Conservation (phyloP, 2,329 filamentous ascomycete genomes). For the Neopestalotiopsis rosae region DNA sequence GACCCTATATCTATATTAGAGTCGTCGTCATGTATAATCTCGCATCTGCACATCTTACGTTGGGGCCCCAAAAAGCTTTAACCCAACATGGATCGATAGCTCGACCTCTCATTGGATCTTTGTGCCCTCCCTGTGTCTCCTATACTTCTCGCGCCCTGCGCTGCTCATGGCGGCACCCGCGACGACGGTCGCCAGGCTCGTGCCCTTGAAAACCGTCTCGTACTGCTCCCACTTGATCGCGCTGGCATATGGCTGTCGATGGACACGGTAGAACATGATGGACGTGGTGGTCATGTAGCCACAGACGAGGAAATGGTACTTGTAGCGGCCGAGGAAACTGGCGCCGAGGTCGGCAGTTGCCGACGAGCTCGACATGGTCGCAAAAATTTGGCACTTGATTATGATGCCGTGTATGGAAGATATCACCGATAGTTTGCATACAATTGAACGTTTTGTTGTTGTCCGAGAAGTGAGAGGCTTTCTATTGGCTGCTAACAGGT, state of each 20-base stretch:
- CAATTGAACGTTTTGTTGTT: neutral
- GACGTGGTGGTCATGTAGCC: slow-evolving; percentile 64
- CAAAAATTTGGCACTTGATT: neutral
- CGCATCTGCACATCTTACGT: neutral
- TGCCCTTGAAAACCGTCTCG: slow-evolving; percentile 26
- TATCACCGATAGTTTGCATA: neutral
- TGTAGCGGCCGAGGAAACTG: slow-evolving; percentile 24
- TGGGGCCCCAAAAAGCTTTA: no score
- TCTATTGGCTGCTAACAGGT: neutral
- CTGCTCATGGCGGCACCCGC: slow-evolving; percentile 22
- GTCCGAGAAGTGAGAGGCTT: neutral
- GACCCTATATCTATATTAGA: neutral
- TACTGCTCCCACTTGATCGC: slow-evolving; percentile 22
- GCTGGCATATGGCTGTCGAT: slow-evolving; percentile 21
- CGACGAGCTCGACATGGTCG: neutral
- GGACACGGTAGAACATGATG: slow-evolving; percentile 22
- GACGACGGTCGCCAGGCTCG: slow-evolving; percentile 20
- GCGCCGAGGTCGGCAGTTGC: neutral
- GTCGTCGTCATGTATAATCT: neutral
- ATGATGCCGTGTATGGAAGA: no score
- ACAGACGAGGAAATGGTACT: slow-evolving; percentile 75
- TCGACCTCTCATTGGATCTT: neutral
- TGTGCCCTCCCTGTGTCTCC: slow-evolving; percentile 19
- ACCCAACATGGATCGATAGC: neutral
- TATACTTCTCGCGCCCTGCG: slow-evolving; percentile 21